Evolutionary conservation across 805 yeast genomes (phyloP).

Genomic region (Jamesozyma jinghongensis): DNA sequence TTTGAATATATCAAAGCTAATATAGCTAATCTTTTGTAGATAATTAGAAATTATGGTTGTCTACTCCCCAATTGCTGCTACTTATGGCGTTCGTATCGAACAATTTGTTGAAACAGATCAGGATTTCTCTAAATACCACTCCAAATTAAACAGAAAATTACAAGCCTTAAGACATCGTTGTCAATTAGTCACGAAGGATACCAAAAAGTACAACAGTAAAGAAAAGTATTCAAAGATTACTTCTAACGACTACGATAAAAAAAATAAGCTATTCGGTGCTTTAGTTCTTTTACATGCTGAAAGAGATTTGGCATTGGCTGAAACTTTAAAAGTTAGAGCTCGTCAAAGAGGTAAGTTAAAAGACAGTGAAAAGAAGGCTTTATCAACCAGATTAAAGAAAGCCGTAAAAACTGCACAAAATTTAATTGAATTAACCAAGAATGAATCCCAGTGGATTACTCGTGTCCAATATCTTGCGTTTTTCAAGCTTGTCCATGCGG

Average conservation of each 20-base stretch:
- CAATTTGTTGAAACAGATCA: constrained; percentile 56
- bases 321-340: constrained; percentile 23
- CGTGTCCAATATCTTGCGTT: constrained; percentile 34
- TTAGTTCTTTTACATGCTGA: constrained; percentile 64
- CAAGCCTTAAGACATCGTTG: constrained; percentile 57
- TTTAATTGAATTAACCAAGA: constrained; percentile 34
- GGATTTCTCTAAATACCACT: constrained; percentile 64
- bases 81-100: constrained; percentile 46
- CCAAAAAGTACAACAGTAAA: constrained; percentile 48
- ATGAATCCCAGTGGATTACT: constrained; percentile 32
- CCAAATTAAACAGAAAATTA: constrained; percentile 48
- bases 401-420: constrained; percentile 40
- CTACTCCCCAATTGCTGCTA: constrained; percentile 30
- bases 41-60: constrained; percentile 9
- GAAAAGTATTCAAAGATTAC: constrained; percentile 39
- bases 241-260: constrained; percentile 40
- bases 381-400: constrained; percentile 59
- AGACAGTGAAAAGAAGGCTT: constrained; percentile 35
- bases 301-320: constrained; percentile 42
- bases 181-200: constrained; percentile 54
- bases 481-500: constrained; percentile 45
- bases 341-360: constrained; percentile 27
- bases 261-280: constrained; percentile 43
- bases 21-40: no score
- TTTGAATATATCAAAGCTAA: no score